Percentiles rank a stretch among this genome's conserved stretches.
phyloP scores from a whole-genome alignment of 2,329 filamentous ascomycete genomes.

The Kalmusia sp. region DNA sequence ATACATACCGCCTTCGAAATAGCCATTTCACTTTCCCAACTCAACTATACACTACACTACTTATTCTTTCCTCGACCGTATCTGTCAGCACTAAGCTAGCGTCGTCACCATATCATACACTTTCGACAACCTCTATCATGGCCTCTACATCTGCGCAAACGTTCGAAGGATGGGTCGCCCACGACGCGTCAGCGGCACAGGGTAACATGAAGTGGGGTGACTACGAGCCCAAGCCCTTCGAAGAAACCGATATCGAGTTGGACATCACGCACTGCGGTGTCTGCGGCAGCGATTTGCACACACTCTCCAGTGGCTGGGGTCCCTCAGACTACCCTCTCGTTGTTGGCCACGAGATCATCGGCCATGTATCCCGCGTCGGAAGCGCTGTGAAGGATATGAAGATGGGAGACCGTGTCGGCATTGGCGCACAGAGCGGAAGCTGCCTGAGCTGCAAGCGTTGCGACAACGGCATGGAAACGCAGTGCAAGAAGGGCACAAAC shows the following conservation, averaged over 20 bases:
- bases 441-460: slow-evolving; percentile 58
- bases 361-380: slow-evolving; percentile 46
- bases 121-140: background rate
- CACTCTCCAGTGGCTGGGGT: slow-evolving; percentile 52
- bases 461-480: slow-evolving; percentile 57
- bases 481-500: slow-evolving; percentile 54
- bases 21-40: background rate
- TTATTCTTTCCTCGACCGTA: background rate
- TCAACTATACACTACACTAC: slow-evolving; percentile 5
- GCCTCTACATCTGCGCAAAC: slow-evolving; percentile 1
- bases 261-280: slow-evolving; percentile 50
- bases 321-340: slow-evolving; percentile 57
- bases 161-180: slow-evolving; percentile 65
- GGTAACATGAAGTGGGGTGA: slow-evolving; percentile 63
- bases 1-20: background rate
- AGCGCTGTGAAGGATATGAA: slow-evolving; percentile 58
- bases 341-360: slow-evolving; percentile 52
- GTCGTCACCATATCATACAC: background rate
- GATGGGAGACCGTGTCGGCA: slow-evolving; percentile 66
- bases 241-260: slow-evolving; percentile 69
- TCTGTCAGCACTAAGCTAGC: background rate
- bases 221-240: slow-evolving; percentile 54
- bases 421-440: slow-evolving; percentile 56
- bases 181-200: slow-evolving; percentile 55
- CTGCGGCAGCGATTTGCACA: slow-evolving; percentile 46